A percentile compares a stretch with the other conserved stretches of the same genome.
These are phyloP conservation scores for Ustilago curta DNA, from an alignment of 1,284 basidiomycete genomes.

Conservation along the genomic window DNA sequence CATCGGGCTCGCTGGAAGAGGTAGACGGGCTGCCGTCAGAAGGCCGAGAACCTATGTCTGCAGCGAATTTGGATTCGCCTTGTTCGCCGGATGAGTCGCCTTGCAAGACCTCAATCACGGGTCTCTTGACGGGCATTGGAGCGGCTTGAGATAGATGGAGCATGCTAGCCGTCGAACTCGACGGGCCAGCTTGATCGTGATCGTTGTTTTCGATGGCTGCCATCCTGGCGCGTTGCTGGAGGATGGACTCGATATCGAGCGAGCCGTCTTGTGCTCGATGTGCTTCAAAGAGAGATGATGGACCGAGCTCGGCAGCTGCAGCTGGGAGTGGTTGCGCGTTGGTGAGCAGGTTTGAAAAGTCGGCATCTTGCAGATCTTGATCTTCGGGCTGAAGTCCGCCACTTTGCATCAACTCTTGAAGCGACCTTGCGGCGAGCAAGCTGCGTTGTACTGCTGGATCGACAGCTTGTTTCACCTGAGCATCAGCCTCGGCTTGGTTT, in stretches of 20 bases:
- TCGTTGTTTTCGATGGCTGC: conserved; percentile 13
- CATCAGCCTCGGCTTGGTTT: not conserved
- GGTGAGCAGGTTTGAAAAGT: conserved; percentile 31
- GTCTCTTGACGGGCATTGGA: conserved; percentile 16
- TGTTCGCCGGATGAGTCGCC: not conserved
- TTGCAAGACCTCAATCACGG: conserved; percentile 33
- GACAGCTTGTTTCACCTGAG: not conserved
- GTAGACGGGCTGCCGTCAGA: conserved; percentile 11
- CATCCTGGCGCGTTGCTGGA: conserved; percentile 38
- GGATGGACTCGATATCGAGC: conserved; percentile 44
- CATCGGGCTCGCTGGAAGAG: conserved; percentile 7
- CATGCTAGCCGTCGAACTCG: conserved; percentile 14
- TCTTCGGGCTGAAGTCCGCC: conserved; percentile 34
- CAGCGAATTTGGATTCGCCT: not conserved
- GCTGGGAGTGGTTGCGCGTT: conserved; percentile 31
- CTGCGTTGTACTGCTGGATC: conserved; percentile 46
- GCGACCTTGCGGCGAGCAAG: conserved; percentile 38
- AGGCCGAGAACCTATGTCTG: not conserved
- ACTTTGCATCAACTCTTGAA: conserved; percentile 42
- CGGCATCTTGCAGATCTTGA: conserved; percentile 9
- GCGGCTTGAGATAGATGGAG: conserved; percentile 22
- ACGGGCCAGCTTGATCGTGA: conserved; percentile 11
- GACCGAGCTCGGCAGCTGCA: conserved; percentile 14
- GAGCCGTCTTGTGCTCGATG: conserved; percentile 35
- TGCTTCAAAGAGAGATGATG: conserved; percentile 44